Evolutionary conservation across 2,329 filamentous ascomycete genomes (phyloP).

Genomic region (Aphanocladium album): DNA sequence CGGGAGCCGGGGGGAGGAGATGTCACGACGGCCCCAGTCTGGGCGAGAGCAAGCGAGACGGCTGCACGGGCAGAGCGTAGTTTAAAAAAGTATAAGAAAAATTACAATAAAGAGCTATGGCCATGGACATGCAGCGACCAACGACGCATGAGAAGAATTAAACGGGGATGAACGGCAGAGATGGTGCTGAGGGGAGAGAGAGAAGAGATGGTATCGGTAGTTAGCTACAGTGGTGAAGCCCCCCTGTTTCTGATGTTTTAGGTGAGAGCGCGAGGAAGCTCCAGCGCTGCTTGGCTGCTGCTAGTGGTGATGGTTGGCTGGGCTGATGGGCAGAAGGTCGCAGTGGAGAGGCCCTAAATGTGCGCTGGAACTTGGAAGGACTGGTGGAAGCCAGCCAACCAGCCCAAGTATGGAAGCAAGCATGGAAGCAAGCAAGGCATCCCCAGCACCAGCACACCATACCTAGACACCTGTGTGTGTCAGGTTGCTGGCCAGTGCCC

Average conservation of each 20-base stretch:
- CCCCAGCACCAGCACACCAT: too few relatives aligned
- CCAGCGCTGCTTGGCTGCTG: neutral
- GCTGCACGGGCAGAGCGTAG: neutral
- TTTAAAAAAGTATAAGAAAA: neutral
- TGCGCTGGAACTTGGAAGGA: neutral
- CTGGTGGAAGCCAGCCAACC: too few relatives aligned
- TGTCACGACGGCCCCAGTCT: neutral
- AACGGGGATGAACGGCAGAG: neutral
- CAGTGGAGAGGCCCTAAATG: neutral
- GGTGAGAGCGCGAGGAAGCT: neutral
- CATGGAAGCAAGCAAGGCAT: too few relatives aligned
- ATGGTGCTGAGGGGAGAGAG: neutral
- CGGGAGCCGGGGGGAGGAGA: slow-evolving; percentile 2
- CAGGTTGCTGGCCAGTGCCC: too few relatives aligned
- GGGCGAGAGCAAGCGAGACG: neutral
- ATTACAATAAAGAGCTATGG: neutral
- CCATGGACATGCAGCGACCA: neutral
- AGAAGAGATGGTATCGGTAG: too few relatives aligned
- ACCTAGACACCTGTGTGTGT: too few relatives aligned
- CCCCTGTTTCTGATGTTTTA: slow-evolving; percentile 7
- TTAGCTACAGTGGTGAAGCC: neutral
- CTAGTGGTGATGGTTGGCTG: too few relatives aligned
- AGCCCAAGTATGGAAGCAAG: too few relatives aligned
- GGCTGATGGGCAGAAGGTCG: too few relatives aligned
- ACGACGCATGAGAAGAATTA: neutral